Base-by-base conservation (phyloP, 768 basidiomycete genomes). In the Nidularia sp. region DNA sequence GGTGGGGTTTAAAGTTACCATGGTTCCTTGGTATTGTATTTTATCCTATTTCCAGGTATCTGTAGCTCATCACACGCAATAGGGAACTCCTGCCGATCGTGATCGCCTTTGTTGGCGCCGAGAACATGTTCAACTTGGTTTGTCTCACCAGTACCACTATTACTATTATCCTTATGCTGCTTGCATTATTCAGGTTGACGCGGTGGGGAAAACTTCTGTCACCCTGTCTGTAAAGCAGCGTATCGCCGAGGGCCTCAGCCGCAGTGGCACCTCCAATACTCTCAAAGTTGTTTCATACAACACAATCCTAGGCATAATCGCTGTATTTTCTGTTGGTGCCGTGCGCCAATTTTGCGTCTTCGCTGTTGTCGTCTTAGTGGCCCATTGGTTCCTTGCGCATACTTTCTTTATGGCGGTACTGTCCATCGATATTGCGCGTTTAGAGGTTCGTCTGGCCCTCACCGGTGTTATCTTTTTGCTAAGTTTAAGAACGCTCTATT, bases 91-190 rank as follows among this genome's bases (percentile, higher is more conserved):
- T 99, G 48, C 95, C 95, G 1, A 89, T 98, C 53, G 88, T 97
- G 35, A 93, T 99, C 48, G 83, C 94, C 5, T 95, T 98, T 57
- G 89, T 96, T 10, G 96, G 96, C 2, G 90, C 93, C 2, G 96
- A 98, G 71, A 98, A 98, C 61, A 98, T 98, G 95, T 91, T 93
- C 65, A 89, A 86, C 60, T 74, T 99, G 65, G 93, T 93, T 66
- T 9, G 36, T 39, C 36, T 15, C 36, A 39, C 2, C 15, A 9
- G 9, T 1, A 39, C 9, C 36, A 15, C 36, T 39, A 56, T 85
- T 67, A 34, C 32, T 12, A 50, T 15, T 39, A 15, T 34, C 60
- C 47, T 13, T 41, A 45, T 45, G 34, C 9, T 44, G 52, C 48
- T 29, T 43, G 51, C 49, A 55, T 52, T 31, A 48, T 61, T 57